Base-by-base conservation (phyloP, 192 early-diverging fungal genomes). In the Gigaspora rosea region DNA sequence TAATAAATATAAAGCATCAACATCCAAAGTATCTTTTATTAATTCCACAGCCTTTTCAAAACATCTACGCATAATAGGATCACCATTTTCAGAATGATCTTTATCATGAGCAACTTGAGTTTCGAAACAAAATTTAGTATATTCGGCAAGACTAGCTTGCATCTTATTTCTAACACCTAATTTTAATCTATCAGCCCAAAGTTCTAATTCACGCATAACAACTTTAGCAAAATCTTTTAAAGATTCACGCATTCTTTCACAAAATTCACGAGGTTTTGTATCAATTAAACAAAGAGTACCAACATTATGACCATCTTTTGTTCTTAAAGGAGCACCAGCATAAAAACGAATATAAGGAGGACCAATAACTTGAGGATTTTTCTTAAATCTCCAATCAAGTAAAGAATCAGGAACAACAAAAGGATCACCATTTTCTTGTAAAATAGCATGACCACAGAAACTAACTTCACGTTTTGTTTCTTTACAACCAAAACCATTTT, bases 271-370 rank as follows among this genome's bases (percentile, higher is more conserved):
- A 5, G 83, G 82, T 22, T 79, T 62, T 2, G 77, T n/a, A 63
- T 86, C 85, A 27, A 84, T 79, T 13, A 88, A 56, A 52, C 87
- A 88, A 8, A 88, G 71, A 7, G 85, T 79, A 18, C 87, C 87
- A 41, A 86, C 63, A 41, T 79, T 83, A 62, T 75, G 54, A 27
- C 85, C 85, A 18, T 81, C 82, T 35, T 81, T 64, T 3, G 84
- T 85, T 12, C 76, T 56, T 46, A 86, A 78, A 12, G 83, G 49
- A 22, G 85, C 81, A 20, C 83, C 82, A 4, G 85, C 85, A 69
- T 87, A 87, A 70, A 87, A 87, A 47, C 86, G 80, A n/a, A 87
- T 73, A 27, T 65, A 73, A 8, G 84, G 82, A 46, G 62, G 63
- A 56, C 68, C 73, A 27, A 41, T 48, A 1, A 87, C 84, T 51